A percentile compares a stretch with the other conserved stretches of the same genome.
phyloP scores from a whole-genome alignment of 345 rosid species.

The Erodium maritimum region DNA sequence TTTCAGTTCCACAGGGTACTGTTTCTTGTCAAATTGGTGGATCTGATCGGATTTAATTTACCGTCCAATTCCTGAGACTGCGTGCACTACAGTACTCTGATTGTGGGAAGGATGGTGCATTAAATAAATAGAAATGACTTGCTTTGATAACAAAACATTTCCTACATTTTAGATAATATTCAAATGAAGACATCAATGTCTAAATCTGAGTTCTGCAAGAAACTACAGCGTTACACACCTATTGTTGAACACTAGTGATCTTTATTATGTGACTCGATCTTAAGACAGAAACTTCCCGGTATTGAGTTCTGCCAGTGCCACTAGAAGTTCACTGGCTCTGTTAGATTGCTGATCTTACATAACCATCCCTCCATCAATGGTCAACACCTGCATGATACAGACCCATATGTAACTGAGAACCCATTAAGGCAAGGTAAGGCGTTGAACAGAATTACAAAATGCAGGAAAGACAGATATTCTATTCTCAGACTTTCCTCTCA shows the following conservation, averaged over 20 bases:
- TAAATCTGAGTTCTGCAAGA: background rate
- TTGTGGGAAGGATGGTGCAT: too few species aligned
- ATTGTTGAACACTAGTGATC: background rate
- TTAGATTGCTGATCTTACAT: slow-evolving; percentile 29
- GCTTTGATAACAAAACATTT: background rate
- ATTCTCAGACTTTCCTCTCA: too few species aligned
- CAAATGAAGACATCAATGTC: background rate
- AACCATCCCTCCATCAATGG: slow-evolving; percentile 97
- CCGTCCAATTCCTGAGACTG: too few species aligned
- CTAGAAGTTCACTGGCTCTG: background rate
- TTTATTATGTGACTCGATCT: slow-evolving; percentile 8
- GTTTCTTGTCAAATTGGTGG: too few species aligned
- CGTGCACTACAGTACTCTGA: too few species aligned
- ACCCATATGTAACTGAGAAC: slow-evolving; percentile 4
- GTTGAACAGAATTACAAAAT: background rate
- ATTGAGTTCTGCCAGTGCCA: background rate
- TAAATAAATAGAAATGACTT: background rate
- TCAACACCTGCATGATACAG: slow-evolving; percentile 45
- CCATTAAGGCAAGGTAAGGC: background rate
- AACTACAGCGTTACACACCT: background rate
- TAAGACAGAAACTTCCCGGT: slow-evolving; percentile 5
- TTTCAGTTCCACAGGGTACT: too few species aligned
- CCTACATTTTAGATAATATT: background rate
- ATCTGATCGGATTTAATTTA: too few species aligned
- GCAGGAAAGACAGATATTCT: background rate